Base-by-base conservation (phyloP, 2,329 filamentous ascomycete genomes). In the Diplocarpon rosae region DNA sequence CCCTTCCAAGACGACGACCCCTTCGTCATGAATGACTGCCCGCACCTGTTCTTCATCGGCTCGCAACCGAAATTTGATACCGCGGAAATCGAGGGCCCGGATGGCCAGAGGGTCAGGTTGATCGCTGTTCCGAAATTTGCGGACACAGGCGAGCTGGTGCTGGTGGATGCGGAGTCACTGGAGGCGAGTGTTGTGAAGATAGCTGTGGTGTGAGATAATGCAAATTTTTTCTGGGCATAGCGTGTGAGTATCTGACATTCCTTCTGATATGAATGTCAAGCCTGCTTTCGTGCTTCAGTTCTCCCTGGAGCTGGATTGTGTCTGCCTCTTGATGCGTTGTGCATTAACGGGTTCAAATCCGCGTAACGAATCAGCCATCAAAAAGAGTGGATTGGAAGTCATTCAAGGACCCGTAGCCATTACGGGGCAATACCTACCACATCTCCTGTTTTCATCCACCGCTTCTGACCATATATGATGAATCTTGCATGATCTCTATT, bases 1-100 rank as follows among this genome's bases (percentile, higher is more conserved):
- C 92, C 92, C 0, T 98, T 95, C 65, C 89, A 96, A 64, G 85
- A 92, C 14, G 76, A 87, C 39, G 93, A 98, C 59, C 88, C 86
- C 0, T 93, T 96, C 59, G 83, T 96, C 35, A 72, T 98, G 57
- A 77, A 81, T 51, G 69, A 79, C 14, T 94, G 86, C 51, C 92
- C 92, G 2, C 90, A 98, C 59, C 70, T 98, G 28, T 96, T 87
- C 66, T 86, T 98, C 62, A 83, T 85, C 1, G 89, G 89, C 13
- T 88, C 84, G 56, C 88, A 95, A 63, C 81, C 86, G 2, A 70
- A 71, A 42, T 94, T 93, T 62, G 80, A 77, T 41, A 89, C 83
- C 2, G 76, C 73, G 27, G 63, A 82, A 1, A 80, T 93, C 30
- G 68, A 80, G 34, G 82, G 82, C 0, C 70, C 72, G 0, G 70